Conservation (phyloP, 2,329 filamentous ascomycete species). For the Venturia carpophila region DNA sequence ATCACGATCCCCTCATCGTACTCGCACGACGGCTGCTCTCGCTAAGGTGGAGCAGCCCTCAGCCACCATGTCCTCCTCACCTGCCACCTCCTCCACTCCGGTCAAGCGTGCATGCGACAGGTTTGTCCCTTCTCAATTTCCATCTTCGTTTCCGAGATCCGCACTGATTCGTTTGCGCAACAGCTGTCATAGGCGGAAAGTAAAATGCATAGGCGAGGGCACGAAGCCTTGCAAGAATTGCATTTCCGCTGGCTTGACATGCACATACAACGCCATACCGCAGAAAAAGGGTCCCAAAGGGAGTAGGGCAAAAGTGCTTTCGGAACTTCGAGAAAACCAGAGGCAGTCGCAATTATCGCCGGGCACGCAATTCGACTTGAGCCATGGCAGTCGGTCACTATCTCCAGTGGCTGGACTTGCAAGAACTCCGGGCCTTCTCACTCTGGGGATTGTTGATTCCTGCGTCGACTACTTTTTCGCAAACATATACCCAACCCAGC, state of each 20-base stretch:
- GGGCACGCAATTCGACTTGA: constrained; percentile 29
- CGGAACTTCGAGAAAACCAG: constrained; percentile 49
- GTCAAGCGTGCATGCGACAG: constrained; percentile 38
- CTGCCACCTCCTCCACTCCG: constrained; percentile 26
- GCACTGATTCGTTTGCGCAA: constrained; percentile 20
- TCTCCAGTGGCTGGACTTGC: constrained; percentile 36
- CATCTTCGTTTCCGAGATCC: neutral
- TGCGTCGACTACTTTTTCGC: constrained; percentile 56
- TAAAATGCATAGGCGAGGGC: constrained; percentile 45
- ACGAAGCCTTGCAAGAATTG: constrained; percentile 54
- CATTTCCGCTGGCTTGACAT: constrained; percentile 49
- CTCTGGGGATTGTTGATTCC: constrained; percentile 42
- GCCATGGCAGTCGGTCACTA: constrained; percentile 21
- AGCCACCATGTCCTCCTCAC: constrained; percentile 16
- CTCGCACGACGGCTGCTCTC: constrained; percentile 2
- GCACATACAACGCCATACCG: constrained; percentile 57
- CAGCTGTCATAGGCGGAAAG: constrained; percentile 42
- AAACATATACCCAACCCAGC: constrained; percentile 57
- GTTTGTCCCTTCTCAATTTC: constrained; percentile 25
- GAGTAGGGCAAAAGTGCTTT: constrained; percentile 55
- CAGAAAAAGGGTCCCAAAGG: constrained; percentile 58
- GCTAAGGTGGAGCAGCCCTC: constrained; percentile 11
- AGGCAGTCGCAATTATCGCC: constrained; percentile 39
- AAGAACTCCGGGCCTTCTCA: constrained; percentile 42
- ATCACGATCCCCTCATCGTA: constrained; percentile 8